Evolutionary conservation across 306 rosid species (phyloP), one percentile per base, ranked within the genome.

Genomic region (Pterocarpus santalinus): DNA sequence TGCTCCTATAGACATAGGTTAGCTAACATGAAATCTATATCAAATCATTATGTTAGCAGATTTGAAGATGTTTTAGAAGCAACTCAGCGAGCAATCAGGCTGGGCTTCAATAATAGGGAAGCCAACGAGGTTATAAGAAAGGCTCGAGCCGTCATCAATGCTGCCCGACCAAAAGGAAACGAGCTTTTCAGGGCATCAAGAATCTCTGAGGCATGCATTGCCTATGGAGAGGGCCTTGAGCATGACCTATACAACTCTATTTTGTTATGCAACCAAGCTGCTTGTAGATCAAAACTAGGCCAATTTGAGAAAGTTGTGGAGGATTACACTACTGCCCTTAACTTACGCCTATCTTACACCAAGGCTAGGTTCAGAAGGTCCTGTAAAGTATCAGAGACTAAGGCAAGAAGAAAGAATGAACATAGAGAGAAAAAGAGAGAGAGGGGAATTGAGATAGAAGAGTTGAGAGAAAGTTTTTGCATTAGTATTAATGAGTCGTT

Each of bases 171-270:
- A 47, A 88, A 82, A 34, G 98, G 98, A 13, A 95, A 95, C 7
- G 91, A 89, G 64, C 85, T 90, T 75, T 95, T 91, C 86, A 91
- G 88, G 77, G 82, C 88, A n/a, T 80, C 89, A 0, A 91, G 84
- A 77, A 92, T 86, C 84, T 84, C 91, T 4, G 98, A 95, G 86
- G 98, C 97, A 3, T 85, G 91, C 12, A 46, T 35, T 65, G 94
- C 94, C 0, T 95, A 95, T 39, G 91, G 87, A 66, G 94, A 90
- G 60, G 98, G 98, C 38, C 97, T 95, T 60, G 94, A 91, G 65
- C 83, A 87, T 51, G 97, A 92, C 38, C 90, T 92, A 1, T 77
- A 74, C 73, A 95, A 91, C 82, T 81, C 97, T 0, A 86, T 95
- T 57, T 82, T 95, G 86, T 30, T 95, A 36, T 92, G 97, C 80